Evolutionary conservation across 2,329 filamentous ascomycete species (phyloP), one percentile per base, ranked within the genome.

Genomic region (Lachnellula arida): DNA sequence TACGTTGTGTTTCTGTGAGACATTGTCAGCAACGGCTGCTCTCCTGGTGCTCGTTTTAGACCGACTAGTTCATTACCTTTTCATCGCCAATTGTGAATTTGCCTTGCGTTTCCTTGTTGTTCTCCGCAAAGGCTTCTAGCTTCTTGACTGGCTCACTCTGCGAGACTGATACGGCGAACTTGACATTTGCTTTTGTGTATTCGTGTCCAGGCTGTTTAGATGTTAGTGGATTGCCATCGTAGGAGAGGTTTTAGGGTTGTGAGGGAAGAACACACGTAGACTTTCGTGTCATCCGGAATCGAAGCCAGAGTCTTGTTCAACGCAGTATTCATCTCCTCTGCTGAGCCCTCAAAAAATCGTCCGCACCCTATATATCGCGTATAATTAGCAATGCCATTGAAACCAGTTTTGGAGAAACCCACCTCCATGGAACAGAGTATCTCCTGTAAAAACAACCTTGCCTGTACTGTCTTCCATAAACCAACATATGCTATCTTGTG

Each of bases 401-500:
- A 15, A 14, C 23, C 2, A 6, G 14, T 23, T 17, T 37, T 4
- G 8, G 9, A 2, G 8, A 17, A 19, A 66, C 76, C 52, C 72
- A 90, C 89, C 92, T 56, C 88, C 92, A 69, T 96, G 93, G 75
- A 99, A 99, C 39, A 99, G 77, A 0, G 94, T 99, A 71, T 99
- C 94, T 9, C 94, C 94, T 0, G 94, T 97, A 69, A 99, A 99
- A 3, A 99, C 91, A 7, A 81, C 92, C 66, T 82, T 86, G 49
- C 88, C 79, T 48, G 83, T 77, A 19, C 84, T 86, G 68, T 99
- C 93, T 73, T 96, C 84, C 77, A 94, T 85, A 65, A 86, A 90
- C 77, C 86, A 99, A 78, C 94, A 99, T 70, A 99, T 96, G 72
- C 92, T 97, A 75, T 99, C 94, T 75, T 97, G 92, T 1, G 94